Conservation (phyloP, 208 protist species). For the Entamoeba moshkovskii region DNA sequence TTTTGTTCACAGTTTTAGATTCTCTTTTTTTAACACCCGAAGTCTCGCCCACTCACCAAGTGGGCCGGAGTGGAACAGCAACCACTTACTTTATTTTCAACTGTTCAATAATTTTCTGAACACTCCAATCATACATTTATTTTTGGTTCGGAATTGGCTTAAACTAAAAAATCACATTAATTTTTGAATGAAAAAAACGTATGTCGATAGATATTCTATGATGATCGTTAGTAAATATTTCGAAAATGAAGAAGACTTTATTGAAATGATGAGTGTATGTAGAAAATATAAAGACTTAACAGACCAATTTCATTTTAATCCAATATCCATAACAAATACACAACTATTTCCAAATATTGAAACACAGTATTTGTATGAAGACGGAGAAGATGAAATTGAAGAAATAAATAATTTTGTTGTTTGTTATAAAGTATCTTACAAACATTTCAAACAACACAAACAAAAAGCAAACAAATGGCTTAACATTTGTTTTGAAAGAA, state of each 20-base stretch:
- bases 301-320: background rate
- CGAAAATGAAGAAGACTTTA: background rate
- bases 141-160: too few species aligned
- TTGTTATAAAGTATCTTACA: background rate
- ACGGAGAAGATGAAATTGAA: background rate
- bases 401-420: background rate
- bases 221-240: background rate
- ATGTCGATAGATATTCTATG: background rate
- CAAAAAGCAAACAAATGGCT: background rate
- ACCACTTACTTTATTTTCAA: too few species aligned
- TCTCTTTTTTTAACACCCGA: too few species aligned
- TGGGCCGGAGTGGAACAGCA: too few species aligned
- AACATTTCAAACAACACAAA: background rate
- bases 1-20: too few species aligned
- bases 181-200: too few species aligned
- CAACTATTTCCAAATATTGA: background rate
- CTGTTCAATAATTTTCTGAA: too few species aligned
- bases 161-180: too few species aligned
- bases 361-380: background rate
- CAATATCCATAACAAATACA: background rate
- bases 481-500: background rate
- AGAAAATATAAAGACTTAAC: background rate
- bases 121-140: too few species aligned
- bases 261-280: background rate
- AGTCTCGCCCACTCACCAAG: too few species aligned